Evolutionary conservation across 148 eudicot genomes (phyloP).

Genomic region (Rhododendron vialii): DNA sequence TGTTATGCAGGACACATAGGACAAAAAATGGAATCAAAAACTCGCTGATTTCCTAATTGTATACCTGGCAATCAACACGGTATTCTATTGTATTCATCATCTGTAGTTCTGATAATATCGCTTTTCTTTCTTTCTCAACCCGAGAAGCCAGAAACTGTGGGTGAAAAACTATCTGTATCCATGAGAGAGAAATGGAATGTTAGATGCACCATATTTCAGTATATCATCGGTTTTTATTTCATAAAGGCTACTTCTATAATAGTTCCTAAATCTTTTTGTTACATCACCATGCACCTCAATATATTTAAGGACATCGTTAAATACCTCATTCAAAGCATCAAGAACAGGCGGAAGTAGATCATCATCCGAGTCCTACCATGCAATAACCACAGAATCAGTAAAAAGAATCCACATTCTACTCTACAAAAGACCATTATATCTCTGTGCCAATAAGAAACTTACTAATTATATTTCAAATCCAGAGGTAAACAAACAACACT

Average conservation of each 20-base stretch:
- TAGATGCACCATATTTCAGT: background rate
- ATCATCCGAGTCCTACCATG: constrained; percentile 68
- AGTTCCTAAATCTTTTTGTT: background rate
- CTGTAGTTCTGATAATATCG: constrained; percentile 94
- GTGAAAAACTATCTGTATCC: constrained; percentile 80
- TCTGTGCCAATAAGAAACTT: background rate
- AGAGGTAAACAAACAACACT: background rate
- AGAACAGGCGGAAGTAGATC: constrained; percentile 91
- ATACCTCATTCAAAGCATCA: constrained; percentile 98
- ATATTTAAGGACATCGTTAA: background rate
- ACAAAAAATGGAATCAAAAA: constrained; percentile 8
- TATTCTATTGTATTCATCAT: constrained; percentile 99
- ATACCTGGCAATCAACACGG: constrained; percentile 99
- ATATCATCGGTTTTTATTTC: background rate
- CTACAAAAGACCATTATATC: background rate
- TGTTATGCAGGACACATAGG: background rate
- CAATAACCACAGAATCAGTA: constrained; percentile 2
- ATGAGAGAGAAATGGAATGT: constrained; percentile 5
- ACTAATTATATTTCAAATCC: background rate
- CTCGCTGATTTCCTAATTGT: background rate
- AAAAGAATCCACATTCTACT: background rate
- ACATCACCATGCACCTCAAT: background rate
- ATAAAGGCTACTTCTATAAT: background rate
- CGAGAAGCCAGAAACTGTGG: constrained; percentile 94
- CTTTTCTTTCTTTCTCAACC: constrained; percentile 98